These are phyloP conservation scores for Boletus subparvulus DNA, from an alignment of 768 basidiomycete genomes.

Conservation along the genomic window DNA sequence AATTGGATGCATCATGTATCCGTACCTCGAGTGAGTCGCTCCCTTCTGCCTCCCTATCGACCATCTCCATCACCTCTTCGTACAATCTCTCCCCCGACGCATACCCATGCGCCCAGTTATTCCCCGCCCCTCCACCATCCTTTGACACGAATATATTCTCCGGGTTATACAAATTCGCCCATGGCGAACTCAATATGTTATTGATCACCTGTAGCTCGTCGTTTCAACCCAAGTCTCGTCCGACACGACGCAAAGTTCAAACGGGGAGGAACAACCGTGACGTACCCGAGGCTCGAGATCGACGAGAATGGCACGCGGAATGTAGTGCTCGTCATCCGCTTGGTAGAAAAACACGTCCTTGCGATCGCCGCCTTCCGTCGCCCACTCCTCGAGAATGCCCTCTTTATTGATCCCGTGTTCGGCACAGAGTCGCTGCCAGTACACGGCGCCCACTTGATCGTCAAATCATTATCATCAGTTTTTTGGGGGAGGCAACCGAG, in stretches of 20 bases:
- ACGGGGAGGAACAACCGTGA: conserved; percentile 6
- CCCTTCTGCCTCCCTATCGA: conserved; percentile 96
- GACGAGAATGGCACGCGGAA: conserved; percentile 93
- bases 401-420: conserved; percentile 98
- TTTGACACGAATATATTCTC: conserved; percentile 97
- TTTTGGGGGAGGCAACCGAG: too few species aligned
- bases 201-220: conserved; percentile 77
- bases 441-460: conserved; percentile 88
- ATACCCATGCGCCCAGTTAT: conserved; percentile 98
- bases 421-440: conserved; percentile 97
- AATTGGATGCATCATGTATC: not conserved
- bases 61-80: conserved; percentile 98
- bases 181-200: conserved; percentile 85
- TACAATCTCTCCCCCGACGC: conserved; percentile 86
- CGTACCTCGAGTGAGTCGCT: conserved; percentile 93
- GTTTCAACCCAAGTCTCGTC: not conserved
- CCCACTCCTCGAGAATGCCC: conserved; percentile 96
- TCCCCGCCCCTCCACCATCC: conserved; percentile 98
- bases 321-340: conserved; percentile 99
- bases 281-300: conserved; percentile 94
- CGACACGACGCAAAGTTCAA: not conserved
- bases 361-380: conserved; percentile 90
- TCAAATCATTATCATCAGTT: not conserved
- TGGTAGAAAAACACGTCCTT: conserved; percentile 99
- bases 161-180: conserved; percentile 88